phyloP scores from a whole-genome alignment of 768 basidiomycete genomes.

The Pholiota molesta region DNA sequence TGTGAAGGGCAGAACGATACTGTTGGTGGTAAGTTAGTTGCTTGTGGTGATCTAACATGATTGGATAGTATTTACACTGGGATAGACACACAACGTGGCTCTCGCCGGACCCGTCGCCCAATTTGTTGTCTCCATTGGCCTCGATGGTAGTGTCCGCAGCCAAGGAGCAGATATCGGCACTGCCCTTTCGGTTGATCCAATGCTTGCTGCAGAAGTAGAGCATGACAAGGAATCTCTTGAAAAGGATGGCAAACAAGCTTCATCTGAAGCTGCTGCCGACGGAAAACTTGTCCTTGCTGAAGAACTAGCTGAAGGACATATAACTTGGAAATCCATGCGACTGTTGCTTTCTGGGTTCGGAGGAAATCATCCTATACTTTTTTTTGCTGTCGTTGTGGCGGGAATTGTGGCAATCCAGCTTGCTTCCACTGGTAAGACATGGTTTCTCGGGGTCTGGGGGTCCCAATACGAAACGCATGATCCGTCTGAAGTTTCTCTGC shows the following conservation, averaged over 20 bases:
- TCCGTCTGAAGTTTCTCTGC: slow-evolving; percentile 33
- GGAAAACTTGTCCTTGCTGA: slow-evolving; percentile 66
- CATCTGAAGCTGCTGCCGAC: slow-evolving; percentile 20
- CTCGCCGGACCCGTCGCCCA: slow-evolving; percentile 52
- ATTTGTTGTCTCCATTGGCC: slow-evolving; percentile 54
- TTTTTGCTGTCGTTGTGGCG: slow-evolving; percentile 19
- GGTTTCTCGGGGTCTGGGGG: slow-evolving; percentile 48
- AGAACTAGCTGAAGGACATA: slow-evolving; percentile 48
- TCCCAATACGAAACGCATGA: slow-evolving; percentile 39
- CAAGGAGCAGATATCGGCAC: slow-evolving; percentile 45
- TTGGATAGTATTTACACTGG: not conserved
- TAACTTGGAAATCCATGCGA: slow-evolving; percentile 31
- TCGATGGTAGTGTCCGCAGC: slow-evolving; percentile 45
- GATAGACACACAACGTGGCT: slow-evolving; percentile 48
- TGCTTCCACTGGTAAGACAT: slow-evolving; percentile 33
- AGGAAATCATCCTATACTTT: slow-evolving; percentile 29
- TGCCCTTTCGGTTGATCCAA: slow-evolving; percentile 40
- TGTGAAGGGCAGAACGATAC: slow-evolving; percentile 70
- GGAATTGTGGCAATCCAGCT: slow-evolving; percentile 25
- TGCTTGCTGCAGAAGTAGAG: slow-evolving; percentile 33
- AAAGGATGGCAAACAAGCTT: slow-evolving; percentile 26
- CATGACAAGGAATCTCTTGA: slow-evolving; percentile 22
- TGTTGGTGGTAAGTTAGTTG: slow-evolving; percentile 64
- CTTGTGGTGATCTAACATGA: not conserved
- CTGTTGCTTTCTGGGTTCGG: slow-evolving; percentile 39